Percentiles rank a stretch among this genome's conserved stretches.
phyloP scores from a whole-genome alignment of 495 filamentous ascomycete genomes.

The Penicillium coprophilum region DNA sequence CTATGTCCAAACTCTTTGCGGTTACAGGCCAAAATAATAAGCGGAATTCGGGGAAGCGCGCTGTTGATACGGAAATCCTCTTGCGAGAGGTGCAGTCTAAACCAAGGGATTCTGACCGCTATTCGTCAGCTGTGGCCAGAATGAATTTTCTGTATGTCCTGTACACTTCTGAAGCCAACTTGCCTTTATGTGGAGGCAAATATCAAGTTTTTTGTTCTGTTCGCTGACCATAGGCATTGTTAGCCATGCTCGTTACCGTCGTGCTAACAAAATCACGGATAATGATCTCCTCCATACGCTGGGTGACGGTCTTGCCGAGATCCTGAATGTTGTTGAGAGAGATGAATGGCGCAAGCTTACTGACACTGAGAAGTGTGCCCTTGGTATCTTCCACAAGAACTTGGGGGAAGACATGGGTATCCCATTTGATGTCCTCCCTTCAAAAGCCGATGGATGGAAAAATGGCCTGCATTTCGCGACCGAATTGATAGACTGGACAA shows the following conservation, averaged over 20 bases:
- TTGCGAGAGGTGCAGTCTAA: slow-evolving; percentile 31
- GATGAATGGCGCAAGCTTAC: slow-evolving; percentile 47
- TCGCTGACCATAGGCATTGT: background rate
- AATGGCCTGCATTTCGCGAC: slow-evolving; percentile 56
- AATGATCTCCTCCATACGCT: slow-evolving; percentile 48
- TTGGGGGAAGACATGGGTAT: slow-evolving; percentile 46
- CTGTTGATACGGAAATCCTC: slow-evolving; percentile 34
- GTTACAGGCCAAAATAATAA: slow-evolving; percentile 36
- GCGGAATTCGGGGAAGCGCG: slow-evolving; percentile 30
- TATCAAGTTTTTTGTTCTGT: background rate
- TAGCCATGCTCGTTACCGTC: slow-evolving; percentile 38
- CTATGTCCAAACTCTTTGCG: slow-evolving; percentile 38
- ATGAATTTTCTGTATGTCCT: slow-evolving; percentile 45
- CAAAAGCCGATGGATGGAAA: slow-evolving; percentile 37
- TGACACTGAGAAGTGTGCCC: slow-evolving; percentile 42
- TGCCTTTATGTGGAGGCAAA: background rate
- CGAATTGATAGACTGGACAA: slow-evolving; percentile 50
- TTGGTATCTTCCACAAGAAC: slow-evolving; percentile 39
- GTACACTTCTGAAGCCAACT: background rate
- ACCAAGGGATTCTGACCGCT: slow-evolving; percentile 30
- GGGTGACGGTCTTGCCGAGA: slow-evolving; percentile 39
- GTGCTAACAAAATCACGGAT: slow-evolving; percentile 40
- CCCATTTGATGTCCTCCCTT: slow-evolving; percentile 27
- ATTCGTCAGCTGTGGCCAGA: slow-evolving; percentile 38
- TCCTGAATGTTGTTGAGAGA: slow-evolving; percentile 28